Evolutionary conservation across 495 filamentous ascomycete genomes (phyloP).

Genomic region (Lasiosphaeriaceae sp.): DNA sequence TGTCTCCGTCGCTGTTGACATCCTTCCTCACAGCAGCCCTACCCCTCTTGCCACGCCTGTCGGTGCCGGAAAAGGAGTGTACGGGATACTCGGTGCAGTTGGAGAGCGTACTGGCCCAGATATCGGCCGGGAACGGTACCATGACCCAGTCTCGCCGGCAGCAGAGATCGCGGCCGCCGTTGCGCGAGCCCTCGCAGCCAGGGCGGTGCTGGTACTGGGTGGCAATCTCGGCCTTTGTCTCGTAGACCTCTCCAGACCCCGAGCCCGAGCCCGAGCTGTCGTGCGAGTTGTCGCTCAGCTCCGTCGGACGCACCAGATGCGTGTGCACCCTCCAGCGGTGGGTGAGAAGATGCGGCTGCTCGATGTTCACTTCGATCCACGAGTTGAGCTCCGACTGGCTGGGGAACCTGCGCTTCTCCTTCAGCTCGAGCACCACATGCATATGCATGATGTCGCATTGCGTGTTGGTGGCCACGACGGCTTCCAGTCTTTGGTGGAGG

Average conservation of each 20-base stretch:
- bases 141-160: conserved; percentile 25
- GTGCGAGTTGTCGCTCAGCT: conserved; percentile 30
- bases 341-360: conserved; percentile 36
- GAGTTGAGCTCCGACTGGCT: conserved; percentile 45
- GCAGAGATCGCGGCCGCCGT: conserved; percentile 28
- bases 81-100: conserved; percentile 41
- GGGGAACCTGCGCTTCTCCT: conserved; percentile 42
- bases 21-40: conserved; percentile 12
- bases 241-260: conserved; percentile 27
- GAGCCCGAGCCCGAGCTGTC: conserved; percentile 30
- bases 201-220: conserved; percentile 35
- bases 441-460: conserved; percentile 53
- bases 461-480: conserved; percentile 28
- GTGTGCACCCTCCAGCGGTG: conserved; percentile 50
- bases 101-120: conserved; percentile 46
- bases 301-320: conserved; percentile 43
- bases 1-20: conserved; percentile 1
- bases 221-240: conserved; percentile 31
- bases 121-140: conserved; percentile 48
- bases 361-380: conserved; percentile 46
- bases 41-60: not conserved
- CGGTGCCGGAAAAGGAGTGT: conserved; percentile 22
- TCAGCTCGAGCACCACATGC: conserved; percentile 43
- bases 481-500: conserved; percentile 37
- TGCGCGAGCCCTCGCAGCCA: conserved; percentile 31